These are phyloP conservation scores for Escallonia rubra DNA, from an alignment of 129 eudicot genomes.

Conservation along the genomic window DNA sequence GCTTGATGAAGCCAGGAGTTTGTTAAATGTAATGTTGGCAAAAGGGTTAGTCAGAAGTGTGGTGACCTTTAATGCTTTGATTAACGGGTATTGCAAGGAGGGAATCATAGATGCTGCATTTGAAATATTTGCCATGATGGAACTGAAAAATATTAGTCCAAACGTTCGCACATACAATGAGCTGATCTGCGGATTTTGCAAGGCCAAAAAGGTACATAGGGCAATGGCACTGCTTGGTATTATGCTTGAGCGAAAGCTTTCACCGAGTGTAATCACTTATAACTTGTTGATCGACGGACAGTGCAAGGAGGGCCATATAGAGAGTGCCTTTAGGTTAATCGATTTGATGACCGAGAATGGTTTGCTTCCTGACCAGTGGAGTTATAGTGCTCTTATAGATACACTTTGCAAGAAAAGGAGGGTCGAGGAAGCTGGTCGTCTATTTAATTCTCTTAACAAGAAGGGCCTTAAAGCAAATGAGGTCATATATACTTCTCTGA, in stretches of 20 bases:
- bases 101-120: constrained; percentile 59
- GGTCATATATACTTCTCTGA: constrained; percentile 53
- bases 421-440: constrained; percentile 52
- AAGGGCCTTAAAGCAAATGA: constrained; percentile 56
- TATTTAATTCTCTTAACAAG: constrained; percentile 38
- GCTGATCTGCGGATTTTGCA: constrained; percentile 77
- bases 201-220: constrained; percentile 41
- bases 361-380: constrained; percentile 63
- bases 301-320: constrained; percentile 54
- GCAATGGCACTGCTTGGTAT: constrained; percentile 68
- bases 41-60: constrained; percentile 45
- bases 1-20: constrained; percentile 47
- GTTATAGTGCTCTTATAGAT: constrained; percentile 49
- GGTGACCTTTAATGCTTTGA: constrained; percentile 73
- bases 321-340: constrained; percentile 62
- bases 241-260: constrained; percentile 53
- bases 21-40: constrained; percentile 43
- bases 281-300: constrained; percentile 63
- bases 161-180: constrained; percentile 75
- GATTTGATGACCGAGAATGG: constrained; percentile 51
- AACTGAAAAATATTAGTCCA: constrained; percentile 38
- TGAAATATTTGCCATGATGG: constrained; percentile 54
- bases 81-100: constrained; percentile 71
- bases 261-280: constrained; percentile 60
- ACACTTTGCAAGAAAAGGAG: constrained; percentile 50